phyloP scores from a whole-genome alignment of 1,139 yeast species.

The Pichia kudriavzevii region DNA sequence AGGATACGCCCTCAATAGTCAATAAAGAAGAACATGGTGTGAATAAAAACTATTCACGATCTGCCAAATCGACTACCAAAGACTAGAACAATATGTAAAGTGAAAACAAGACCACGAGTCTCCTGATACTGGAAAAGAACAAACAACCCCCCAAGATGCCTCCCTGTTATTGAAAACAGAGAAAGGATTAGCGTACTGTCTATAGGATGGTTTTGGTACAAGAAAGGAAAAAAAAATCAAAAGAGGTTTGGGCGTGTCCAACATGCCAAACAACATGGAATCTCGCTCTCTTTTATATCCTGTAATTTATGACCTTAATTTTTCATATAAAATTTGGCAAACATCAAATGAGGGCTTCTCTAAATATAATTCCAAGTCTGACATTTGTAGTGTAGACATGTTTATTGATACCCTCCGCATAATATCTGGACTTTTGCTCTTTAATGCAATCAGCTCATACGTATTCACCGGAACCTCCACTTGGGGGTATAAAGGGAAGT shows the following conservation, averaged over 20 bases:
- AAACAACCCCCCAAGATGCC: neutral
- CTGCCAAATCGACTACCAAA: neutral
- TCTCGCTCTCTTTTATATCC: conserved; percentile 7
- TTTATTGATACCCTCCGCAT: conserved; percentile 41
- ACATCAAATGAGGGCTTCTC: conserved; percentile 6
- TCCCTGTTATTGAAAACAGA: conserved; percentile 4
- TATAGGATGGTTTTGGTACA: conserved; percentile 29
- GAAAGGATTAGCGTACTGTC: conserved; percentile 29
- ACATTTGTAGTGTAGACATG: conserved; percentile 6
- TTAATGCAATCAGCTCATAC: conserved; percentile 45
- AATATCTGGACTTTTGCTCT: conserved; percentile 39
- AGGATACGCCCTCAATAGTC: conserved; percentile 8
- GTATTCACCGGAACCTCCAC: conserved; percentile 41
- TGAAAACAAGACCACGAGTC: too few relatives aligned
- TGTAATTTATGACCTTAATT: neutral
- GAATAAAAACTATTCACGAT: conserved; percentile 15
- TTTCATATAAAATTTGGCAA: neutral
- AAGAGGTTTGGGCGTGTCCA: neutral
- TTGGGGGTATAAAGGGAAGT: conserved; percentile 51
- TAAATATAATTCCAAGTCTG: neutral
- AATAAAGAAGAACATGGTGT: conserved; percentile 5
- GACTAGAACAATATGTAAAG: conserved; percentile 9
- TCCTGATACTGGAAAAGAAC: conserved; percentile 2
- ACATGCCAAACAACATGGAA: neutral
- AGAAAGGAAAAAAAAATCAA: conserved; percentile 15